Conservation (phyloP, 805 yeast species). For the Teunomyces panamensis region DNA sequence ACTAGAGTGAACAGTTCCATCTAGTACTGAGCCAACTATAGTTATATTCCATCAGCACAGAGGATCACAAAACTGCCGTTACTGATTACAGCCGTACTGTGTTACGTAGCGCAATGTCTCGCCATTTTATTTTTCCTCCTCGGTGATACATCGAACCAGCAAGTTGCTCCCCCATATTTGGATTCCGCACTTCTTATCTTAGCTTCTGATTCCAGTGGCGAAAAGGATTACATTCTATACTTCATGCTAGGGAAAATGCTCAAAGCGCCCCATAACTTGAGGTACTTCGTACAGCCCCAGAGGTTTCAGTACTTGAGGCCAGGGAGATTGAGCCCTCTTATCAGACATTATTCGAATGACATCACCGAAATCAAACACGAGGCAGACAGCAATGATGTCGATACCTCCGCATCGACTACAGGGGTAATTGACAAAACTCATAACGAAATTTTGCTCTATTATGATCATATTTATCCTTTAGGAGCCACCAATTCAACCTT, state of each 20-base stretch:
- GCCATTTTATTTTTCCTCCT: not conserved
- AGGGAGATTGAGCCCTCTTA: not conserved
- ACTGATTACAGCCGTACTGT: too few species aligned
- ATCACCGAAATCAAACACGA: slow-evolving; percentile 32
- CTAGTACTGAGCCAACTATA: too few species aligned
- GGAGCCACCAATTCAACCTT: slow-evolving; percentile 22
- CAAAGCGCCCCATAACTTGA: not conserved
- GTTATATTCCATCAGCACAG: too few species aligned
- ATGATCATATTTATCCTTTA: slow-evolving; percentile 34
- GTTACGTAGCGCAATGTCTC: not conserved
- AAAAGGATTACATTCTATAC: too few species aligned
- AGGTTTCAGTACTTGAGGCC: not conserved
- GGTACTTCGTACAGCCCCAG: not conserved
- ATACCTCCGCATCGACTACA: slow-evolving; percentile 34
- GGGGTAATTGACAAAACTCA: slow-evolving; percentile 38
- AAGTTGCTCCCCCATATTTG: not conserved
- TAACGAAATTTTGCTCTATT: slow-evolving; percentile 34
- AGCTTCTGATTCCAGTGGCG: not conserved
- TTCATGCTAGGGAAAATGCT: not conserved
- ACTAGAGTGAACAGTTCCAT: not conserved
- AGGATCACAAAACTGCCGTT: too few species aligned
- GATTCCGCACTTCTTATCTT: slow-evolving; percentile 1
- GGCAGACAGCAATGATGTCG: slow-evolving; percentile 25
- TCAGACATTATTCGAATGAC: slow-evolving; percentile 20
- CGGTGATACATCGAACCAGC: not conserved